Conservation (phyloP, 108 stramenopile species). For the Cyclotella atomus region DNA sequence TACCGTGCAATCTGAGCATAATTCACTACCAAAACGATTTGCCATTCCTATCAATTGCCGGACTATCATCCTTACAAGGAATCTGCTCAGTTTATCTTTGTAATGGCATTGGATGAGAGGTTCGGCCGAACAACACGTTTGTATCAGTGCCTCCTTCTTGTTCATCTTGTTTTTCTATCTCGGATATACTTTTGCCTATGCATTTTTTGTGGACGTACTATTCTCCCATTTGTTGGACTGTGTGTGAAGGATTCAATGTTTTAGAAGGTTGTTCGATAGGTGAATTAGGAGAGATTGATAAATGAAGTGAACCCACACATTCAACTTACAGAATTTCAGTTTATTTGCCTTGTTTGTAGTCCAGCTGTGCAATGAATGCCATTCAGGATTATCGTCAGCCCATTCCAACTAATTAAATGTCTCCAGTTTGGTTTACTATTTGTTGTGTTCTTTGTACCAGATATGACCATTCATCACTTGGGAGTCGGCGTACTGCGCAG, state of each 20-base stretch:
- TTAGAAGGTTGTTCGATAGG: too few species aligned
- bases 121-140: constrained; percentile 69
- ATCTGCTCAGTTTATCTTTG: constrained; percentile 77
- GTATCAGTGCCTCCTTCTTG: constrained; percentile 23
- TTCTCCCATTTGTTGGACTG: constrained; percentile 80
- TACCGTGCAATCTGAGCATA: too few species aligned
- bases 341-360: constrained; percentile 87
- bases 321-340: constrained; percentile 63
- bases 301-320: too few species aligned
- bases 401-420: too few species aligned
- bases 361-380: constrained; percentile 61
- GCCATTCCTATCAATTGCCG: constrained; percentile 57
- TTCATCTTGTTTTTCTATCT: constrained; percentile 24
- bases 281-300: too few species aligned
- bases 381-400: too few species aligned
- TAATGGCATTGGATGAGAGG: constrained; percentile 73
- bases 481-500: too few species aligned
- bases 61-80: constrained; percentile 67
- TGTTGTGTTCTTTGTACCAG: too few species aligned
- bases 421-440: too few species aligned
- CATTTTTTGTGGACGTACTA: constrained; percentile 73
- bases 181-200: constrained; percentile 23
- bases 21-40: constrained; percentile 29
- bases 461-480: too few species aligned
- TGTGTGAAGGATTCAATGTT: too few species aligned